phyloP scores from a whole-genome alignment of 176 grass and related monocot species.

The Calamus simplicifolius region DNA sequence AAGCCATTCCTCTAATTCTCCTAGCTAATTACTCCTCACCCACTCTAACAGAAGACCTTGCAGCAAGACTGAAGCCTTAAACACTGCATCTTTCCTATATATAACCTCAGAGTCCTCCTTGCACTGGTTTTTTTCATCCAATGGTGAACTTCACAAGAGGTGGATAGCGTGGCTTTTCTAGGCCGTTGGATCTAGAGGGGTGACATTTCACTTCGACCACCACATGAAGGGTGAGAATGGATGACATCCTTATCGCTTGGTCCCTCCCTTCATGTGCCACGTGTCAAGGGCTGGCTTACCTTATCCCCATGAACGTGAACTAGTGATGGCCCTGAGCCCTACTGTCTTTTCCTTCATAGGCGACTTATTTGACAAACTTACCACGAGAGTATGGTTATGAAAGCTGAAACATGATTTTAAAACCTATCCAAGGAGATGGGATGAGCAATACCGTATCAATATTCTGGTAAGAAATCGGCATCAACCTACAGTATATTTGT shows the following conservation, averaged over 20 bases:
- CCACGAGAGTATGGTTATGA: too few species aligned
- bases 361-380: too few species aligned
- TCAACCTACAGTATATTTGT: too few species aligned
- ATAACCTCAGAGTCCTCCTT: slow-evolving; percentile 17
- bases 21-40: background rate
- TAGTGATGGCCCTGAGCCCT: slow-evolving; percentile 18
- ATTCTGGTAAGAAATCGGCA: too few species aligned
- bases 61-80: background rate
- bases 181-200: slow-evolving; percentile 1
- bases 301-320: slow-evolving; percentile 16
- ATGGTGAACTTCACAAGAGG: slow-evolving; percentile 2
- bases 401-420: too few species aligned
- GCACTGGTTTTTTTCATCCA: background rate
- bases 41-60: background rate
- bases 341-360: too few species aligned
- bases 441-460: too few species aligned
- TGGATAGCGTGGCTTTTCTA: slow-evolving; percentile 19
- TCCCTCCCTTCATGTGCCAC: slow-evolving; percentile 4
- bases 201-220: slow-evolving; percentile 17
- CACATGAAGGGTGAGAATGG: slow-evolving; percentile 23
- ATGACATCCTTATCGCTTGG: slow-evolving; percentile 32
- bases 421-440: too few species aligned
- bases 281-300: background rate
- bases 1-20: slow-evolving; percentile 29
- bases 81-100: slow-evolving; percentile 7